Conservation (phyloP, 2,329 filamentous ascomycete species). For the Colletotrichum eremochloae region DNA sequence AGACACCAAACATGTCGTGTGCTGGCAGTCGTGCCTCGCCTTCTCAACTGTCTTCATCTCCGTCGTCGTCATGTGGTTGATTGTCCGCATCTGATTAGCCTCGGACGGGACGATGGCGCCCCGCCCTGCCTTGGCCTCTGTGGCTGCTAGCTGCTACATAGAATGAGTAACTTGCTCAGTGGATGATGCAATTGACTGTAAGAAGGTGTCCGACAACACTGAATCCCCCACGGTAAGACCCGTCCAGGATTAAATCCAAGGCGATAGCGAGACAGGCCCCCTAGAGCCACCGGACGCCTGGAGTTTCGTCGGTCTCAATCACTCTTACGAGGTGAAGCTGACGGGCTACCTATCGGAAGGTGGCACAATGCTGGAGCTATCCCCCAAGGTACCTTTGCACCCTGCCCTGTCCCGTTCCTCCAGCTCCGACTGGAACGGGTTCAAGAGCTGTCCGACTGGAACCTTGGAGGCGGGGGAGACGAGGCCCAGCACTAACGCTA, state of each 20-base stretch:
- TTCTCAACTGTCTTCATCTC: slow-evolving; percentile 4
- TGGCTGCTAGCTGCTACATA: slow-evolving; percentile 20
- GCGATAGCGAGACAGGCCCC: slow-evolving; percentile 28
- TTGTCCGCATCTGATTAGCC: slow-evolving; percentile 3
- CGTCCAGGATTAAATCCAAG: slow-evolving; percentile 31
- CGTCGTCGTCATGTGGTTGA: background rate
- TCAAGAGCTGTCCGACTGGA: slow-evolving; percentile 36
- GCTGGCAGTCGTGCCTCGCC: background rate
- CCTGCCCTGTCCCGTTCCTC: slow-evolving; percentile 11
- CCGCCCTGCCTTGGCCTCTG: slow-evolving; percentile 11
- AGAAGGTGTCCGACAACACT: slow-evolving; percentile 16
- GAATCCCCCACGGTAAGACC: slow-evolving; percentile 9
- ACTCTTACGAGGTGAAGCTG: slow-evolving; percentile 17
- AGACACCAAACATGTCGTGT: slow-evolving; percentile 14
- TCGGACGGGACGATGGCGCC: slow-evolving; percentile 16
- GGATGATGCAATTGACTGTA: slow-evolving; percentile 34
- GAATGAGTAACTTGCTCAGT: slow-evolving; percentile 28
- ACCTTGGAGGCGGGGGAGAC: slow-evolving; percentile 40
- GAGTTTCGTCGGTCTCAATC: slow-evolving; percentile 11
- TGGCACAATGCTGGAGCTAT: slow-evolving; percentile 24
- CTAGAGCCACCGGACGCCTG: slow-evolving; percentile 23
- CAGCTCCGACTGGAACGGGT: slow-evolving; percentile 16
- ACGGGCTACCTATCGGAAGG: slow-evolving; percentile 11
- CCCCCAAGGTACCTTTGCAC: slow-evolving; percentile 19
- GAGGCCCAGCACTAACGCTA: slow-evolving; percentile 41